Conservation (phyloP, 345 rosid species). For the Sisymbrium altissimum region DNA sequence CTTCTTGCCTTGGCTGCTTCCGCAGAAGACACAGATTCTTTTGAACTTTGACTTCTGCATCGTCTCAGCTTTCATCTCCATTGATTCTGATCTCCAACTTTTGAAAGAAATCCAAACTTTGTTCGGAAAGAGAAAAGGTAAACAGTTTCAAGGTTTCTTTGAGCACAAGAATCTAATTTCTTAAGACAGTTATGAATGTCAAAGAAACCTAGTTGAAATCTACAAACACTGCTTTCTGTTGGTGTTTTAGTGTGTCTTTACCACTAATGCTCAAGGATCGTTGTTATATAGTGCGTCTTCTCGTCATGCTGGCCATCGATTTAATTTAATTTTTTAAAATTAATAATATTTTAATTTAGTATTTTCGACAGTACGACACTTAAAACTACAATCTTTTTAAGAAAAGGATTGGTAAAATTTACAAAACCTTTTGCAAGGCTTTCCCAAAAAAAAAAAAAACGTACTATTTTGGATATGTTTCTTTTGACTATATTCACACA, state of each 20-base stretch:
- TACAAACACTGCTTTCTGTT: background rate
- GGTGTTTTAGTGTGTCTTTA: conserved; percentile 9
- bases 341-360: background rate
- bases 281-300: conserved; percentile 37
- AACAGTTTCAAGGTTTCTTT: conserved; percentile 22
- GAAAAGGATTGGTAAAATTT: background rate
- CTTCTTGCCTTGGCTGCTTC: conserved; percentile 84
- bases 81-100: conserved; percentile 19
- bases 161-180: conserved; percentile 20
- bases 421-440: background rate
- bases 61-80: conserved; percentile 46
- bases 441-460: background rate
- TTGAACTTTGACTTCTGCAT: conserved; percentile 54
- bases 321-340: background rate
- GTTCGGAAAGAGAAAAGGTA: conserved; percentile 10
- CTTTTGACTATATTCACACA: background rate
- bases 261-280: conserved; percentile 20
- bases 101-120: background rate
- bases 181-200: conserved; percentile 4
- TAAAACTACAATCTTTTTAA: background rate
- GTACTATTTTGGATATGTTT: background rate
- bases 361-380: background rate
- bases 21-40: conserved; percentile 85
- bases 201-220: conserved; percentile 11
- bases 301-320: conserved; percentile 18